Evolutionary conservation across 331 rosid species (phyloP).

Genomic region (Ulmus americana): DNA sequence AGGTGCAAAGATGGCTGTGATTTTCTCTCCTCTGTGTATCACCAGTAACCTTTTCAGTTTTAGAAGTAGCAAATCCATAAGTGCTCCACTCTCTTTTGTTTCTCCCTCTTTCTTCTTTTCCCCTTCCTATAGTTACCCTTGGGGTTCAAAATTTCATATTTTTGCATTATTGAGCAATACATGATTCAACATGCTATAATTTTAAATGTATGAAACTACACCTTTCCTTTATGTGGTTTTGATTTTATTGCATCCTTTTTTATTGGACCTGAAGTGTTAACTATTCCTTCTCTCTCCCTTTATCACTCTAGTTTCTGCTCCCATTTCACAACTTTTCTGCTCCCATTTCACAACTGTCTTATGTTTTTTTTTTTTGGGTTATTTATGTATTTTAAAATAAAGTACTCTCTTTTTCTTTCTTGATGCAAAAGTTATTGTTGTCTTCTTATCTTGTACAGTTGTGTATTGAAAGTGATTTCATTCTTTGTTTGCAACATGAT

Average conservation of each 20-base stretch:
- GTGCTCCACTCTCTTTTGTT: background rate
- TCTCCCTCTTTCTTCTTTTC: background rate
- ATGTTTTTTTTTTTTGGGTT: too few species aligned
- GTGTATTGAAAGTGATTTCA: constrained; percentile 1
- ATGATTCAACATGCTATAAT: constrained; percentile 2
- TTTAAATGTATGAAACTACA: background rate
- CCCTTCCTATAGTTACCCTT: background rate
- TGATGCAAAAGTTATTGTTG: background rate
- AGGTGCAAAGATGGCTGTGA: background rate
- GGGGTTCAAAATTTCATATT: background rate
- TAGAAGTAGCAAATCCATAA: background rate
- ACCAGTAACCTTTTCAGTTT: background rate
- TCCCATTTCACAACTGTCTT: background rate
- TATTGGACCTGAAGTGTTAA: constrained; percentile 3
- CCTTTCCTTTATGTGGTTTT: background rate
- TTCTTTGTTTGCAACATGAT: constrained; percentile 4
- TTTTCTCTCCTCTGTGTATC: background rate
- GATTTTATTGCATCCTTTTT: background rate
- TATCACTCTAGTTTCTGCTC: background rate
- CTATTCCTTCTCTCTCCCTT: background rate
- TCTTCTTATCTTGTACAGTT: background rate
- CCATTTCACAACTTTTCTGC: background rate
- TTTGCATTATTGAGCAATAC: background rate
- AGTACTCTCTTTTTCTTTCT: background rate
- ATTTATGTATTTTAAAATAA: background rate